Conservation (phyloP, 169 alveolate genomes). For the Plasmodium inui region DNA sequence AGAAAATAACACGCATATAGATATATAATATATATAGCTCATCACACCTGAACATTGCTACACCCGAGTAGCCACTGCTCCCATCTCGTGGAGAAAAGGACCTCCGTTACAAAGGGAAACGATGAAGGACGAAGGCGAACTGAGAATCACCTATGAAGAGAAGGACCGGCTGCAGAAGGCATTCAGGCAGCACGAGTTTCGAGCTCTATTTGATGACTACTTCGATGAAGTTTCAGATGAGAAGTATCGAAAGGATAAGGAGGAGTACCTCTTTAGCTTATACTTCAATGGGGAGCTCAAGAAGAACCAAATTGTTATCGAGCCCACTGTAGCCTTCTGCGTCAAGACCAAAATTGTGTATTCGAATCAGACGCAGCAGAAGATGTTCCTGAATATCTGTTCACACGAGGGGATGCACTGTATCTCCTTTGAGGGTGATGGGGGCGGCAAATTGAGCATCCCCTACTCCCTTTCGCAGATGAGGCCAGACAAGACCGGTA, state of each 20-base stretch:
- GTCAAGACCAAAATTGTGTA: conserved; percentile 57
- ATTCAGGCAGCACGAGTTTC: conserved; percentile 70
- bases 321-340: conserved; percentile 63
- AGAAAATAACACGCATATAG: not conserved
- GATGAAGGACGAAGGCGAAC: conserved; percentile 34
- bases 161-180: conserved; percentile 68
- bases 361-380: conserved; percentile 56
- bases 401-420: conserved; percentile 60
- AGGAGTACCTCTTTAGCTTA: conserved; percentile 49
- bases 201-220: conserved; percentile 64
- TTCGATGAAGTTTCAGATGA: conserved; percentile 65
- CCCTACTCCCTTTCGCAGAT: conserved; percentile 74
- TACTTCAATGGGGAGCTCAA: conserved; percentile 66
- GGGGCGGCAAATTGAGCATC: conserved; percentile 16
- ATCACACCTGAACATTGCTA: not conserved
- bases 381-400: conserved; percentile 36
- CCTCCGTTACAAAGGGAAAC: not conserved
- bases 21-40: not conserved
- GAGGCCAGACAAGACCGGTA: conserved; percentile 68
- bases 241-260: conserved; percentile 66
- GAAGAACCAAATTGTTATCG: conserved; percentile 44
- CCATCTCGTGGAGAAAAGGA: no score
- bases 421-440: conserved; percentile 20
- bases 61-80: not conserved
- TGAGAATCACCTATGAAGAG: conserved; percentile 63